Conservation (phyloP, 805 yeast species). For the Sungouiella blattae region DNA sequence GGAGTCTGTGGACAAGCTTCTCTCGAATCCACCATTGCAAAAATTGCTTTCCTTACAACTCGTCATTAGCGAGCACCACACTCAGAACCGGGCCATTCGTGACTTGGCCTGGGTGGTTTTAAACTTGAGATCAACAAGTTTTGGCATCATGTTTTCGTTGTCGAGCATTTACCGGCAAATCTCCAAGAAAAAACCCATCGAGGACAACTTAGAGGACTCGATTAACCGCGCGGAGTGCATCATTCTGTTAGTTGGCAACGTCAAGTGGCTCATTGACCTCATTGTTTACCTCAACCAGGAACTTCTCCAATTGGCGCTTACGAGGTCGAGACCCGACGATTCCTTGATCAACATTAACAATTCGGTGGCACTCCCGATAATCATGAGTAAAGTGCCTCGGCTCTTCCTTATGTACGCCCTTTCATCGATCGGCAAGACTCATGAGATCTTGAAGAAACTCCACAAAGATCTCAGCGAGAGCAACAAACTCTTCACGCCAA, state of each 20-base stretch:
- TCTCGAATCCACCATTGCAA: slow-evolving; percentile 77
- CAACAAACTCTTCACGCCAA: slow-evolving; percentile 43
- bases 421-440: slow-evolving; percentile 61
- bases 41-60: slow-evolving; percentile 67
- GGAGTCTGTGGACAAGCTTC: slow-evolving; percentile 71
- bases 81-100: slow-evolving; percentile 29
- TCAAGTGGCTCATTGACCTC: slow-evolving; percentile 83
- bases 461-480: slow-evolving; percentile 47
- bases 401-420: slow-evolving; percentile 63
- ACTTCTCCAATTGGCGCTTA: slow-evolving; percentile 43
- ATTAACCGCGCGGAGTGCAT: slow-evolving; percentile 61
- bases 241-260: slow-evolving; percentile 64
- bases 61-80: slow-evolving; percentile 48
- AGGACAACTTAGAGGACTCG: slow-evolving; percentile 52
- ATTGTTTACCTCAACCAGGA: slow-evolving; percentile 73
- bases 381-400: slow-evolving; percentile 68
- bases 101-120: slow-evolving; percentile 62
- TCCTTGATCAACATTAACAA: slow-evolving; percentile 23
- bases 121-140: slow-evolving; percentile 67
- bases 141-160: slow-evolving; percentile 62
- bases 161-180: slow-evolving; percentile 65
- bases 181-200: slow-evolving; percentile 51
- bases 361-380: slow-evolving; percentile 53
- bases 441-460: slow-evolving; percentile 53
- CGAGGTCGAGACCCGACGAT: slow-evolving; percentile 17